Base-by-base conservation (phyloP, 768 basidiomycete genomes). In the Sarcomyxa edulis region DNA sequence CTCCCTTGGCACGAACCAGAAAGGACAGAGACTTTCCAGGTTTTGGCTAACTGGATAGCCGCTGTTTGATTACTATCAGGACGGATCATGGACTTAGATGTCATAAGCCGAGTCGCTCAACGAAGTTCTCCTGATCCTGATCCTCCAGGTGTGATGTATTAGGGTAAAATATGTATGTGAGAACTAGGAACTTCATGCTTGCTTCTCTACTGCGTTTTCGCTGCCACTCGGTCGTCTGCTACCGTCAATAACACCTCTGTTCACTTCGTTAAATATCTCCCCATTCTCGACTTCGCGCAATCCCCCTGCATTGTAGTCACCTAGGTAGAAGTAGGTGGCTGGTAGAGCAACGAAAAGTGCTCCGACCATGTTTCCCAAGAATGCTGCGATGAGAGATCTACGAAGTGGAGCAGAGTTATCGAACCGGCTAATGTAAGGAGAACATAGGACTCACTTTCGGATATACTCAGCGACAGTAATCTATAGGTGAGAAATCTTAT, bases 351-450 rank as follows among this genome's bases (percentile, higher is more conserved):
- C 79, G 29, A 81, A 56, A 21, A 79, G 60, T 7, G 66, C 84
- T 1, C 84, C 84, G 22, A 85, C 61, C 22, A 78, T 68, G 54
- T 86, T 86, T 8, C 84, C 84, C 31, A 84, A 43, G 49, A 69
- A 75, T 2, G 82, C 50, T 1, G 84, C 78, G 49, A 85, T 74
- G 22, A 85, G 52, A 3, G 84, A 85, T 51, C 71, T 71, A 35
- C 15, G 6, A 32, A 37, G 30, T 24, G n/a, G 6, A 36, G 15
- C 15, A 14, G 12, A 28, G 29, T 19, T 30, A 37, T 19, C 30
- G 1, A 21, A 22, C 20, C 3, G 14, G 33, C 11, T 29, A 35
- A 37, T 12, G 19, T 7, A 10, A 37, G 18, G 20, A 23, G 27
- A 11, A 19, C 12, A 22, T 11, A 15, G 12, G 12, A 54, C 74